A percentile compares a stretch with the other conserved stretches of the same genome.
These are phyloP conservation scores for Yamadazyma insecticola DNA, from an alignment of 805 yeast species.

Conservation along the genomic window DNA sequence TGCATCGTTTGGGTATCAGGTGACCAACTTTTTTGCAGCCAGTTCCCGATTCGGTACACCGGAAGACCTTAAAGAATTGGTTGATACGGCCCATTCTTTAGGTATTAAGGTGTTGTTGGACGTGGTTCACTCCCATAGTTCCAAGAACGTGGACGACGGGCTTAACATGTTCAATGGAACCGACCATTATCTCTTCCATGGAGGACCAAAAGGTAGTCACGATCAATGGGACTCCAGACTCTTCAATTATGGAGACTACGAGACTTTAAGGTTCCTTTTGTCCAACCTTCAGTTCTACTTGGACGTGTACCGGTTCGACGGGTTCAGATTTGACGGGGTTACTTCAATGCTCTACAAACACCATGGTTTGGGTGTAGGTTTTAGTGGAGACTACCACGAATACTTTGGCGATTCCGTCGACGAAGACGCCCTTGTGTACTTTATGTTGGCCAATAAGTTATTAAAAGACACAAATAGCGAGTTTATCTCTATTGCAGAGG, in stretches of 20 bases:
- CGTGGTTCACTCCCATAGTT: conserved; percentile 94
- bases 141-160: conserved; percentile 92
- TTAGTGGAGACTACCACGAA: conserved; percentile 90
- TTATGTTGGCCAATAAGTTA: conserved; percentile 87
- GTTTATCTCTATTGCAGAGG: conserved; percentile 86
- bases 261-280: conserved; percentile 80
- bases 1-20: conserved; percentile 97
- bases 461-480: conserved; percentile 49
- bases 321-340: conserved; percentile 95
- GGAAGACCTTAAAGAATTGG: conserved; percentile 84
- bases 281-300: conserved; percentile 80
- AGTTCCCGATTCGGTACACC: conserved; percentile 94
- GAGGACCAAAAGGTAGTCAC: conserved; percentile 85
- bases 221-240: conserved; percentile 95
- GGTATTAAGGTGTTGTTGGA: conserved; percentile 86
- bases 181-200: conserved; percentile 90
- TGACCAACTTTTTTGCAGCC: conserved; percentile 85
- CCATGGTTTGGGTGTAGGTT: conserved; percentile 89
- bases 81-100: conserved; percentile 86
- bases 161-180: conserved; percentile 91
- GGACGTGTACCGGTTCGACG: conserved; percentile 85
- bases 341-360: conserved; percentile 89
- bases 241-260: conserved; percentile 88
- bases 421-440: conserved; percentile 77
- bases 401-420: conserved; percentile 82